Conservation (phyloP, 2,329 filamentous ascomycete genomes). For the Phaeosphaeria sp. region DNA sequence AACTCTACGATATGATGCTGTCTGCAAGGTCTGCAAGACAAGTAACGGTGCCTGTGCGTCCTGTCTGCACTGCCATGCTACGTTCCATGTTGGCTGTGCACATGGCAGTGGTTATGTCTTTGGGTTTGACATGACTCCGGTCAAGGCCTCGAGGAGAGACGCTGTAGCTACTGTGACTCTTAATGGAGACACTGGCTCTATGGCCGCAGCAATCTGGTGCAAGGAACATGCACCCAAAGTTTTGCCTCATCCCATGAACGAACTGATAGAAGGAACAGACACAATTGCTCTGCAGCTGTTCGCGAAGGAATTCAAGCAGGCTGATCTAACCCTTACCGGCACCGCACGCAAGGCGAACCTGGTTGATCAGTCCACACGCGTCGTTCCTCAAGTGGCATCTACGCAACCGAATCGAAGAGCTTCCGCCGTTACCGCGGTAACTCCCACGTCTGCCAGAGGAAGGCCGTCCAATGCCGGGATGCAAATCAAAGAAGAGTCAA, state of each 20-base stretch:
- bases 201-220: constrained; percentile 89
- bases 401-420: constrained; percentile 48
- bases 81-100: constrained; percentile 89
- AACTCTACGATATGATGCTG: constrained; percentile 79
- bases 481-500: constrained; percentile 45
- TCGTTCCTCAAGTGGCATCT: constrained; percentile 42
- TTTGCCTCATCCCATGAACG: constrained; percentile 78
- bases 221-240: constrained; percentile 80
- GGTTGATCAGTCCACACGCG: constrained; percentile 67
- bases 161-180: constrained; percentile 80
- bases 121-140: constrained; percentile 87
- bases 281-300: constrained; percentile 84
- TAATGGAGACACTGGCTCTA: constrained; percentile 79
- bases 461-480: constrained; percentile 45
- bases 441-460: constrained; percentile 43
- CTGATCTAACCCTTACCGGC: constrained; percentile 86
- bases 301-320: constrained; percentile 90
- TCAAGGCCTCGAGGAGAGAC: constrained; percentile 87
- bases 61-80: constrained; percentile 75
- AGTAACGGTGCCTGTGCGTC: constrained; percentile 78
- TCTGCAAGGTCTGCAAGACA: constrained; percentile 84
- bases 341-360: constrained; percentile 92
- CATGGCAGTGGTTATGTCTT: constrained; percentile 81
- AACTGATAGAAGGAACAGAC: constrained; percentile 73
- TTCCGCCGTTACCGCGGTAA: constrained; percentile 43